Evolutionary conservation across 2,329 filamentous ascomycete genomes (phyloP).

Genomic region (Ascochyta fabae): DNA sequence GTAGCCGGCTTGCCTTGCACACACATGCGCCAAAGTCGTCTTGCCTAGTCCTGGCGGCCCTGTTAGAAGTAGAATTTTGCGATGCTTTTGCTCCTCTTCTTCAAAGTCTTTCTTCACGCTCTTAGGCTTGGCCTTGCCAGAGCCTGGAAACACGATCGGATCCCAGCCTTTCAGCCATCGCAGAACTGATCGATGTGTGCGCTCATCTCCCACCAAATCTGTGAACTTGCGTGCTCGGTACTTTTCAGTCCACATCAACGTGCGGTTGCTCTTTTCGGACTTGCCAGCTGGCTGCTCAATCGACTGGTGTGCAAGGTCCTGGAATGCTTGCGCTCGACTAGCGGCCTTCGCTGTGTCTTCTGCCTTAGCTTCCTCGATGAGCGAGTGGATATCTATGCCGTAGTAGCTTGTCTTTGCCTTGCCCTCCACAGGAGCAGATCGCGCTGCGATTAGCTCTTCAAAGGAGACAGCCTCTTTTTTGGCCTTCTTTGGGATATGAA

Average conservation of each 20-base stretch:
- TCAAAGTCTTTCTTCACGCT: constrained; percentile 55
- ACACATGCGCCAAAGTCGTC: constrained; percentile 95
- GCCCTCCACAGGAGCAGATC: constrained; percentile 68
- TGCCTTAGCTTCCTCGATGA: constrained; percentile 74
- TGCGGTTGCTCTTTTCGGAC: constrained; percentile 45
- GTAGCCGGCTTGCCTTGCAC: constrained; percentile 92
- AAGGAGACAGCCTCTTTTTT: constrained; percentile 60
- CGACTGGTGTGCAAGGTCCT: constrained; percentile 42
- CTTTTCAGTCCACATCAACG: constrained; percentile 93
- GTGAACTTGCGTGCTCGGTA: constrained; percentile 92
- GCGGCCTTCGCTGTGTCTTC: constrained; percentile 58
- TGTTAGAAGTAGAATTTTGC: constrained; percentile 87
- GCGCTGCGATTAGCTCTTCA: constrained; percentile 70
- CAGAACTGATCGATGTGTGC: constrained; percentile 87
- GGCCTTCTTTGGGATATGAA: constrained; percentile 64
- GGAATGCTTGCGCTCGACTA: constrained; percentile 27
- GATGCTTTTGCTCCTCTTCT: constrained; percentile 76
- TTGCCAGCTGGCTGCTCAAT: constrained; percentile 46
- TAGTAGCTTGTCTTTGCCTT: constrained; percentile 81
- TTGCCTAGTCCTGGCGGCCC: constrained; percentile 94
- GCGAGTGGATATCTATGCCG: constrained; percentile 85
- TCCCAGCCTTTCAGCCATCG: constrained; percentile 97
- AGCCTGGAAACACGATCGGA: constrained; percentile 84
- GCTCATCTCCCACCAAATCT: constrained; percentile 91
- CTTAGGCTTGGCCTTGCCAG: constrained; percentile 64